These are phyloP conservation scores for Psilocybe cubensis DNA, from an alignment of 768 basidiomycete genomes.

Conservation along the genomic window DNA sequence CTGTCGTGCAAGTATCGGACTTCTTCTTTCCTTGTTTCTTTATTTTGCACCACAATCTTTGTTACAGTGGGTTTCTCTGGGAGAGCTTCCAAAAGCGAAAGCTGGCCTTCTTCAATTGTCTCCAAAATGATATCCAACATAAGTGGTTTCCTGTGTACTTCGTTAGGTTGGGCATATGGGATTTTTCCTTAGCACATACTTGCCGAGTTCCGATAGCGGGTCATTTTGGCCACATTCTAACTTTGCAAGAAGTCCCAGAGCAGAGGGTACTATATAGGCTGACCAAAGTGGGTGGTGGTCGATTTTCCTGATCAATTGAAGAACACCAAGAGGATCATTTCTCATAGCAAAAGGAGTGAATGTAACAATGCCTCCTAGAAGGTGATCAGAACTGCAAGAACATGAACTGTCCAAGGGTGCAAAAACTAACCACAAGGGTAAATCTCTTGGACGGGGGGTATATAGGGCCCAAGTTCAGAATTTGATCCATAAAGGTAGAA, in stretches of 20 bases:
- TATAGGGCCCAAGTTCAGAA: constrained; percentile 46
- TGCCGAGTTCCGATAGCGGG: constrained; percentile 42
- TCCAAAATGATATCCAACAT: constrained; percentile 42
- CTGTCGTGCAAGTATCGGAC: neutral
- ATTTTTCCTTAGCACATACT: constrained; percentile 23
- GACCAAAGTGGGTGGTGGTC: constrained; percentile 68
- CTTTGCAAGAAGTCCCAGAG: constrained; percentile 58
- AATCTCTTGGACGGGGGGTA: constrained; percentile 69
- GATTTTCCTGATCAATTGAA: constrained; percentile 52
- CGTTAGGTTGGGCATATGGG: neutral
- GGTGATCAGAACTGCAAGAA: constrained; percentile 1
- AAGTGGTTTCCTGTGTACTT: constrained; percentile 40
- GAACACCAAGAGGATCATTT: constrained; percentile 52
- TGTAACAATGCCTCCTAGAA: constrained; percentile 71
- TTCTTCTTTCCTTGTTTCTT: neutral
- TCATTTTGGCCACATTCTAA: constrained; percentile 40
- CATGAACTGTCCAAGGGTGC: neutral
- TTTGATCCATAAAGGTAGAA: constrained; percentile 77
- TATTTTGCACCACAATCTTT: constrained; percentile 19
- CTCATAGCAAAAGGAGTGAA: constrained; percentile 67
- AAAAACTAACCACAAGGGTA: constrained; percentile 63
- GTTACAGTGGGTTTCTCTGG: constrained; percentile 31
- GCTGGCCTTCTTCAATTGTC: constrained; percentile 56
- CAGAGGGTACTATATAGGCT: constrained; percentile 67
- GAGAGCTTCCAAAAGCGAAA: constrained; percentile 59